These are phyloP conservation scores for Cercospora zeina DNA, from an alignment of 2,329 filamentous ascomycete genomes.

Conservation along the genomic window DNA sequence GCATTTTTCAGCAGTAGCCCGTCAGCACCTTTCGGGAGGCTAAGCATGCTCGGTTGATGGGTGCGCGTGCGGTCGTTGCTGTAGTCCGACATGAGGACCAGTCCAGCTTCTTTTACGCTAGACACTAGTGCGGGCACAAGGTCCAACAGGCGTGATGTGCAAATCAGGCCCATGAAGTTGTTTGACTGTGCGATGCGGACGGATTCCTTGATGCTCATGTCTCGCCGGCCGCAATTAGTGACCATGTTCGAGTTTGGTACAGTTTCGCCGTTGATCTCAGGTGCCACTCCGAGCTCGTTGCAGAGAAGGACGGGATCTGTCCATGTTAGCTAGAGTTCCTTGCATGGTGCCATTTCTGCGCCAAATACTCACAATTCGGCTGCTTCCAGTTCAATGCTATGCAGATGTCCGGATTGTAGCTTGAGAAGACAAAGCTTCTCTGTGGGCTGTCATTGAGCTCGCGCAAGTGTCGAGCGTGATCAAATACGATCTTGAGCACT, in stretches of 20 bases:
- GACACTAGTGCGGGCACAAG: slow-evolving; percentile 90
- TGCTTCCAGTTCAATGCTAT: slow-evolving; percentile 99
- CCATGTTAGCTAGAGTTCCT: slow-evolving; percentile 22
- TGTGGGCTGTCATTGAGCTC: slow-evolving; percentile 69
- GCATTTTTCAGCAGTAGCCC: slow-evolving; percentile 83
- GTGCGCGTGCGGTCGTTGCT: slow-evolving; percentile 44
- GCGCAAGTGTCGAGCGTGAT: slow-evolving; percentile 74
- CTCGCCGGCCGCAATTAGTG: slow-evolving; percentile 66
- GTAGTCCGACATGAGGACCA: slow-evolving; percentile 88
- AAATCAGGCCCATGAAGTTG: slow-evolving; percentile 97
- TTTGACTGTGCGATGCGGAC: slow-evolving; percentile 91
- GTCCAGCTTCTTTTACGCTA: slow-evolving; percentile 88
- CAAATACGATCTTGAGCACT: slow-evolving; percentile 82
- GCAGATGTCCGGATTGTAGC: slow-evolving; percentile 86
- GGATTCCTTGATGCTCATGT: slow-evolving; percentile 88
- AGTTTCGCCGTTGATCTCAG: slow-evolving; percentile 17
- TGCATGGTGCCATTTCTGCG: neutral
- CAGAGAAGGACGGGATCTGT: slow-evolving; percentile 86
- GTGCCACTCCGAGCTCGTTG: slow-evolving; percentile 67
- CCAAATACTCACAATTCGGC: slow-evolving; percentile 70
- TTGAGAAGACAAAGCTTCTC: slow-evolving; percentile 89
- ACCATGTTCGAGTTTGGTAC: slow-evolving; percentile 39
- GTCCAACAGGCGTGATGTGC: slow-evolving; percentile 80
- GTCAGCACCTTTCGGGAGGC: slow-evolving; percentile 77
- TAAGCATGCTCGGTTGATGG: slow-evolving; percentile 52